Percentiles rank a stretch among this genome's conserved stretches.
Conservation (phyloP, 2,329 filamentous ascomycete species). For the Ceratocystis papillata region DNA sequence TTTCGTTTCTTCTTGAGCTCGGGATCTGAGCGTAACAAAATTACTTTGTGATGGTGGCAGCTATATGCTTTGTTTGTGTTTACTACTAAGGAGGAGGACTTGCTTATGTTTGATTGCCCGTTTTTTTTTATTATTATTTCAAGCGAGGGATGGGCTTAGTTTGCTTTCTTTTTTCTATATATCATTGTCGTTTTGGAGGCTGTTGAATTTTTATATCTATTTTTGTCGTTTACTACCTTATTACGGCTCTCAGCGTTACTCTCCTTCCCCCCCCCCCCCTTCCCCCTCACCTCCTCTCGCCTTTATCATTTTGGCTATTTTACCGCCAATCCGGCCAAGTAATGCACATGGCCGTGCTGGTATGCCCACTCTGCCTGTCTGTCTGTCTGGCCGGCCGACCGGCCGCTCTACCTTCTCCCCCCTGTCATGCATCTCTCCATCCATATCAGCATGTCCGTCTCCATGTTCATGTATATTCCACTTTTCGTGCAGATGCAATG, state of each 20-base stretch:
- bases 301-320: not conserved
- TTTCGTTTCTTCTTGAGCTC: conserved; percentile 21
- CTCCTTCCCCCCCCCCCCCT: not conserved
- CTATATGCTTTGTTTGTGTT: not conserved
- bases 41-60: not conserved
- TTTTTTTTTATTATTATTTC: not conserved
- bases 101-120: not conserved
- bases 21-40: not conserved
- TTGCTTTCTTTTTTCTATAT: not conserved
- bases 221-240: not conserved
- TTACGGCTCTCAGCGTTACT: not conserved
- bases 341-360: no score
- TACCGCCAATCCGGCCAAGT: no score
- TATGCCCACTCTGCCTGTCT: no score
- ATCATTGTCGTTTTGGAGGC: not conserved
- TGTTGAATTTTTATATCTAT: not conserved
- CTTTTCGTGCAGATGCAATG: no score
- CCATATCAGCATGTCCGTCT: no score
- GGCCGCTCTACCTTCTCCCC: no score
- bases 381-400: no score
- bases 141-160: not conserved
- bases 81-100: not conserved
- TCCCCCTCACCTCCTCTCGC: not conserved
- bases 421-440: no score
- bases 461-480: no score